These are phyloP conservation scores for Meira miltonrushii DNA, from an alignment of 1,284 basidiomycete species.

Conservation along the genomic window DNA sequence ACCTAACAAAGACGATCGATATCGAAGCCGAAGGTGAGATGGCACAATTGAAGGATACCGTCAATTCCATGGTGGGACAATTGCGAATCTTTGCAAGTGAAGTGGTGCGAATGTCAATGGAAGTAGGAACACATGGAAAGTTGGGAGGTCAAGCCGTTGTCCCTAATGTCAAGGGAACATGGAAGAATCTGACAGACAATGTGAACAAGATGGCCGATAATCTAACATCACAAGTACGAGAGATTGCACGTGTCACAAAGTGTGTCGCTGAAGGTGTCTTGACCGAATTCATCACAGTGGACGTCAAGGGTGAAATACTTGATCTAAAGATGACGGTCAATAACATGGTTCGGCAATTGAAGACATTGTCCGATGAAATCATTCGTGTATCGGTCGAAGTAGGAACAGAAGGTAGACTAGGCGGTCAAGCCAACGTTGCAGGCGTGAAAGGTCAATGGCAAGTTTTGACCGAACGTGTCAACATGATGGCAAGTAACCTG, in stretches of 20 bases:
- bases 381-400: slow-evolving; percentile 75
- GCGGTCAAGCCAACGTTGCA: slow-evolving; percentile 75
- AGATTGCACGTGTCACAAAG: slow-evolving; percentile 53
- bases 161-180: slow-evolving; percentile 55
- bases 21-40: slow-evolving; percentile 84
- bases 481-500: slow-evolving; percentile 62
- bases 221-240: slow-evolving; percentile 45
- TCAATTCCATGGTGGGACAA: slow-evolving; percentile 85
- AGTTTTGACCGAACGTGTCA: slow-evolving; percentile 52
- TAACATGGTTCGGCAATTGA: slow-evolving; percentile 51
- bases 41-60: slow-evolving; percentile 73
- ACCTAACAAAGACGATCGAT: slow-evolving; percentile 60
- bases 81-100: slow-evolving; percentile 76
- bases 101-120: slow-evolving; percentile 55
- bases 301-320: slow-evolving; percentile 94
- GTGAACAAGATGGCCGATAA: slow-evolving; percentile 55
- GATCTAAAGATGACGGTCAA: slow-evolving; percentile 66
- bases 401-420: slow-evolving; percentile 81
- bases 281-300: slow-evolving; percentile 81
- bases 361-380: slow-evolving; percentile 50
- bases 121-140: slow-evolving; percentile 51
- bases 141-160: slow-evolving; percentile 52
- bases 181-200: slow-evolving; percentile 55
- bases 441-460: slow-evolving; percentile 56
- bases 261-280: slow-evolving; percentile 84